A percentile compares a stretch with the other conserved stretches of the same genome.
These are phyloP conservation scores for Candida silvatica DNA, from an alignment of 805 yeast species.

Conservation along the genomic window DNA sequence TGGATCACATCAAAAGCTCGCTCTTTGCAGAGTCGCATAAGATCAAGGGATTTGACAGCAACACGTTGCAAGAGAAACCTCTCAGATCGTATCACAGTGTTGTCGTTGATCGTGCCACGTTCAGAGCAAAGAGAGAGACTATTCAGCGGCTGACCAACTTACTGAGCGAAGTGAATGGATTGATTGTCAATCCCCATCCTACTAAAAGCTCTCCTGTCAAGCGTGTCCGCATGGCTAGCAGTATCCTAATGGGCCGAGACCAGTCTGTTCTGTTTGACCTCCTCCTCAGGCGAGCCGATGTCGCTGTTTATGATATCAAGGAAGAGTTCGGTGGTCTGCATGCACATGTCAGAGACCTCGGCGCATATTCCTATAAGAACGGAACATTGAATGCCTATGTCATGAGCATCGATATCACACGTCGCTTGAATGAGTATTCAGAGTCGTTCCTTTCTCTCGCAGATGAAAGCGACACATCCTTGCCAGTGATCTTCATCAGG, in stretches of 20 bases:
- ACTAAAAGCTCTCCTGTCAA: no score
- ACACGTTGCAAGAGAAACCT: conserved; percentile 8
- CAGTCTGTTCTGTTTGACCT: conserved; percentile 7
- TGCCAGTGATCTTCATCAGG: conserved; percentile 9
- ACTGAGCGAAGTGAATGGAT: no score
- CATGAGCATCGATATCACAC: not conserved
- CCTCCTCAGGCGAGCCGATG: not conserved
- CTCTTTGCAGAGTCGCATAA: conserved; percentile 1
- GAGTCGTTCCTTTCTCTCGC: conserved; percentile 6
- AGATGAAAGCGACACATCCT: conserved; percentile 4
- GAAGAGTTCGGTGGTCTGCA: conserved; percentile 26
- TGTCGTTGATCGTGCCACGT: no score
- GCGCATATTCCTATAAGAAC: not conserved
- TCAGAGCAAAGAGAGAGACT: no score
- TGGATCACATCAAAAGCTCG: no score
- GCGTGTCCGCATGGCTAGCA: no score
- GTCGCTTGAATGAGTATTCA: not conserved
- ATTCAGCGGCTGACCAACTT: no score
- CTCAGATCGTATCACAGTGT: no score
- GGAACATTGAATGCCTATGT: conserved; percentile 1
- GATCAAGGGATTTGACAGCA: conserved; percentile 18
- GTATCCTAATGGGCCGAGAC: conserved; percentile 12
- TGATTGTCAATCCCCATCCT: no score
- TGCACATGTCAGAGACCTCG: conserved; percentile 3
- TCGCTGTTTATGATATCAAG: conserved; percentile 14